A percentile compares a stretch with the other conserved stretches of the same genome.
These are phyloP conservation scores for Solanum virginianum DNA, from an alignment of 257 asterid species.

Conservation along the genomic window DNA sequence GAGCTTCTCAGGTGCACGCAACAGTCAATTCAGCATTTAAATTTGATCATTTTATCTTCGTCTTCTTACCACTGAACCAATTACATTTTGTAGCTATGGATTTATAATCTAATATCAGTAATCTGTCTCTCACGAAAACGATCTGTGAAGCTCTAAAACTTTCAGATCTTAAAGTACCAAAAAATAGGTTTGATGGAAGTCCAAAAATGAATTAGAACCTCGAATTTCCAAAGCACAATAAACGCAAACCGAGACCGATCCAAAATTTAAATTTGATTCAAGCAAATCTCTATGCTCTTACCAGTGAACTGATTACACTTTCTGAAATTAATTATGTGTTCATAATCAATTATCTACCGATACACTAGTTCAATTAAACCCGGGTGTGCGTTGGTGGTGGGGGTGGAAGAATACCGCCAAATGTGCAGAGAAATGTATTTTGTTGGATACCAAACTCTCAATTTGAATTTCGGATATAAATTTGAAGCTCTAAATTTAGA, in stretches of 20 bases:
- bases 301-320: not conserved
- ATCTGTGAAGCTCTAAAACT: not conserved
- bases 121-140: not conserved
- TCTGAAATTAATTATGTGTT: not conserved
- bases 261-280: too few species aligned
- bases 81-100: not conserved
- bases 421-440: not conserved
- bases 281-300: too few species aligned
- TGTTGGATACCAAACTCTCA: not conserved
- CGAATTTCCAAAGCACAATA: not conserved
- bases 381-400: not conserved
- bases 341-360: not conserved
- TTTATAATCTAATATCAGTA: not conserved
- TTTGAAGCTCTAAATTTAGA: too few species aligned
- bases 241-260: too few species aligned
- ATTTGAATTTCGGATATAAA: too few species aligned
- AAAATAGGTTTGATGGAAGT: conserved; percentile 36
- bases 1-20: not conserved
- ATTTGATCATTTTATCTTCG: not conserved
- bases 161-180: conserved; percentile 9
- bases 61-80: not conserved
- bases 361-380: not conserved
- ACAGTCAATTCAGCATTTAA: too few species aligned
- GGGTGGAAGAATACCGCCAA: not conserved
- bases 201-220: not conserved